These are phyloP conservation scores for Boletus semigastroideus DNA, from an alignment of 1,284 basidiomycete genomes.

Conservation along the genomic window DNA sequence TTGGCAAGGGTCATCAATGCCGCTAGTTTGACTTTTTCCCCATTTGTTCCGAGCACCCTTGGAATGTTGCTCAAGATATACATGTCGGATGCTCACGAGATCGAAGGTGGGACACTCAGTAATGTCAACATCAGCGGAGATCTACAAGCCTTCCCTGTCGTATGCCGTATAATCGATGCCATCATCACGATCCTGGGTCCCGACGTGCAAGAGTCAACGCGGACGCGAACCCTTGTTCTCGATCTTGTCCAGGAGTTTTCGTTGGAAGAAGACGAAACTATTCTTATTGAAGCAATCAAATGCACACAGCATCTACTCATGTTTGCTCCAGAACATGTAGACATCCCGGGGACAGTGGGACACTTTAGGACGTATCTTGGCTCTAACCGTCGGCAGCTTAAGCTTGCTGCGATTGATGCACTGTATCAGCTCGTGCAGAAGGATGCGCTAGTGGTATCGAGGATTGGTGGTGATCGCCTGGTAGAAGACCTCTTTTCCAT, in stretches of 20 bases:
- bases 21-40: constrained; percentile 89
- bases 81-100: constrained; percentile 89
- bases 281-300: constrained; percentile 92
- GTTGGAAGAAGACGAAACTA: constrained; percentile 83
- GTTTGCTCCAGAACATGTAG: constrained; percentile 85
- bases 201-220: constrained; percentile 87
- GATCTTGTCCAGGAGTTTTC: constrained; percentile 87
- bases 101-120: constrained; percentile 84
- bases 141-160: constrained; percentile 87
- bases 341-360: constrained; percentile 75
- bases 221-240: constrained; percentile 81
- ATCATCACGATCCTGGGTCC: constrained; percentile 94
- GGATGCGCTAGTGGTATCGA: constrained; percentile 90
- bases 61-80: constrained; percentile 93
- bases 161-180: constrained; percentile 91
- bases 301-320: constrained; percentile 96
- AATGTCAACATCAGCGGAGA: constrained; percentile 90
- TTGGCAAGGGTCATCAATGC: constrained; percentile 88
- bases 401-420: constrained; percentile 92
- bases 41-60: constrained; percentile 86
- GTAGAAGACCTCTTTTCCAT: constrained; percentile 95
- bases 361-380: constrained; percentile 77
- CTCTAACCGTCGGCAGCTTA: constrained; percentile 80
- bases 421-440: constrained; percentile 97
- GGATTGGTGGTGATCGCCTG: constrained; percentile 89